Evolutionary conservation across 2,329 filamentous ascomycete species (phyloP), one percentile per base, ranked within the genome.

Genomic region (Stachybotrys elegans): DNA sequence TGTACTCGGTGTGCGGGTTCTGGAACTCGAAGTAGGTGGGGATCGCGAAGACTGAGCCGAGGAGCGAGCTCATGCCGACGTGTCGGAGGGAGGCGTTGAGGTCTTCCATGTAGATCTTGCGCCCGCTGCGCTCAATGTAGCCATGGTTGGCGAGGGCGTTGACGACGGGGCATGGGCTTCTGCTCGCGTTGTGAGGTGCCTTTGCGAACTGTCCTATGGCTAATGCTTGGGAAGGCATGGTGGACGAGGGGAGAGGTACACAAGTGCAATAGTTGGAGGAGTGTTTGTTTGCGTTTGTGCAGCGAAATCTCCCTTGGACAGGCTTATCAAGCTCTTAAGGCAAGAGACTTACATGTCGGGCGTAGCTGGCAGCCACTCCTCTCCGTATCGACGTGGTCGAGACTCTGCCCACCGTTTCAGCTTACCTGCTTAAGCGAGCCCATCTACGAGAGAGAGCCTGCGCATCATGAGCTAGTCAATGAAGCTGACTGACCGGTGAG

Each of bases 61-160:
- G 36, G 20, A 44, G 42, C 22, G 40, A 20, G 29, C 40, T 43
- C 40, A 43, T 44, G 8, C 42, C 36, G 20, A 44, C 42, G 19
- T 44, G 42, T 32, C 42, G 17, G 22, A 44, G 13, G 14, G 36
- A 29, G 25, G 34, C 42, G 23, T 31, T 39, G 20, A 44, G 42
- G 22, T 44, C 34, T 40, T 53, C 50, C 29, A 47, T 45, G 1
- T 58, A 67, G 42, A 70, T 56, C 41, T 66, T 62, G 29, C 49
- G 54, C 13, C 68, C 68, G 35, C 71, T 54, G 36, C 62, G 68
- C 1, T 65, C 65, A 17, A 72, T 61, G 46, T 66, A 70, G 1
- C 63, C 66, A 38, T 72, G 64, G 48, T 72, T 72, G 8, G 68
- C 66, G 13, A 72, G 57, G 1, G 68, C 63, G 44, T 72, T 72